These are phyloP conservation scores for Globisporangium alternatum DNA, from an alignment of 352 stramenopile species.

Conservation along the genomic window DNA sequence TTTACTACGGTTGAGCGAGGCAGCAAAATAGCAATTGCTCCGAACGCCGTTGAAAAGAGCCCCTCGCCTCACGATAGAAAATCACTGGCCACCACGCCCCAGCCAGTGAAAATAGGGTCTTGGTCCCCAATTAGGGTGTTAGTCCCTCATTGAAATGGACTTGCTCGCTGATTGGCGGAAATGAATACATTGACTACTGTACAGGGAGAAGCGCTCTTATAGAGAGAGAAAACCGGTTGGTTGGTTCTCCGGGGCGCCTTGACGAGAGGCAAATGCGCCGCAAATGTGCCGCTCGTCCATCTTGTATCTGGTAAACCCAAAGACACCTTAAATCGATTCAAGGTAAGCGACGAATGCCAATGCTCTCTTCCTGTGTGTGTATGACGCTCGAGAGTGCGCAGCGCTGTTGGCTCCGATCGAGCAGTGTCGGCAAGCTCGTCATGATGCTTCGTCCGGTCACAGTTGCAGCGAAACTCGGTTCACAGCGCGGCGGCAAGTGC, in stretches of 20 bases:
- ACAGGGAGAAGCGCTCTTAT: constrained; percentile 26
- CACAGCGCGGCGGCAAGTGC: background rate
- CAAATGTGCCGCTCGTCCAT: constrained; percentile 34
- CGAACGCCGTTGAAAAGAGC: background rate
- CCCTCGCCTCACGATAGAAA: background rate
- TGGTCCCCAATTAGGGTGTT: background rate
- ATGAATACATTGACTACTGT: constrained; percentile 18
- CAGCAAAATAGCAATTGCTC: constrained; percentile 29
- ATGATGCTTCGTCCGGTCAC: background rate
- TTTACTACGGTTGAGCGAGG: constrained; percentile 27
- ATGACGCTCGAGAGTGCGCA: background rate
- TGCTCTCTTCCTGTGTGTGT: constrained; percentile 7
- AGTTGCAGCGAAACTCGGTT: background rate
- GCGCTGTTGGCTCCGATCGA: background rate
- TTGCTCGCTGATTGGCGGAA: constrained; percentile 33
- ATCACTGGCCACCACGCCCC: constrained; percentile 33
- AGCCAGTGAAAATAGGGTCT: constrained; percentile 1
- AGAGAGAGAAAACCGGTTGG: constrained; percentile 49
- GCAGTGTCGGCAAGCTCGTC: background rate
- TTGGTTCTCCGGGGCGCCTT: constrained; percentile 25
- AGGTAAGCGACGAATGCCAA: constrained; percentile 39
- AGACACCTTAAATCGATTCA: constrained; percentile 93
- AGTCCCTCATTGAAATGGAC: background rate
- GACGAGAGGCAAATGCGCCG: background rate
- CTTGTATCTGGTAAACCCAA: constrained; percentile 90